Percentiles rank a stretch among this genome's conserved stretches.
Evolutionary conservation across 441 rosid genomes (phyloP).

Genomic region (Oxalis stricta): DNA sequence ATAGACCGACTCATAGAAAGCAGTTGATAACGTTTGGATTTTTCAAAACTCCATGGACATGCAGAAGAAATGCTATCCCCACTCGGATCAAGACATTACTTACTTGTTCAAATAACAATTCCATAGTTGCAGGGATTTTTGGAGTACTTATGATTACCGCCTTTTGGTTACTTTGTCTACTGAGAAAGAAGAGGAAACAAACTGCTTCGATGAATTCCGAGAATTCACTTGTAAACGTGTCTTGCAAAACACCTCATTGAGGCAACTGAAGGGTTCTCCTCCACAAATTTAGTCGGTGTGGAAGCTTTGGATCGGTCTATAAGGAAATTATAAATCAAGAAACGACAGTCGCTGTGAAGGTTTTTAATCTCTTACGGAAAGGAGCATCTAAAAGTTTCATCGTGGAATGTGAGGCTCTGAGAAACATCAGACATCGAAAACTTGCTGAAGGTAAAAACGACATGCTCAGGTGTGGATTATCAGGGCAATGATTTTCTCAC

Average conservation of each 20-base stretch:
- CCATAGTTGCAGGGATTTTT: neutral
- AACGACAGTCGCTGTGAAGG: conserved; percentile 10
- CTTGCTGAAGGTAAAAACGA: conserved; percentile 12
- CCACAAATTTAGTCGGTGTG: conserved; percentile 7
- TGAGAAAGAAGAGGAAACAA: neutral
- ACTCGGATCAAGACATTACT: too few relatives aligned
- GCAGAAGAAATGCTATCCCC: too few relatives aligned
- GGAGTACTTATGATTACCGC: neutral
- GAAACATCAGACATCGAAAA: conserved; percentile 15
- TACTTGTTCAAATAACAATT: too few relatives aligned
- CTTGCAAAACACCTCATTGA: neutral
- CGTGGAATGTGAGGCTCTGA: conserved; percentile 14
- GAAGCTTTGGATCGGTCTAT: conserved; percentile 7
- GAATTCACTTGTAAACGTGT: neutral
- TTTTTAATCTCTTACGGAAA: conserved; percentile 1
- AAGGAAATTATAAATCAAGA: conserved; percentile 4
- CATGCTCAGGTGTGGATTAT: conserved; percentile 10
- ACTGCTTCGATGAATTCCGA: neutral
- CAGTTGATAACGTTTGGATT: neutral
- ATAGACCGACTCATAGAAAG: neutral
- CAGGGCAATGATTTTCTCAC: conserved; percentile 11
- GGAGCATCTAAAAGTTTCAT: conserved; percentile 18
- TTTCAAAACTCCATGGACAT: too few relatives aligned
- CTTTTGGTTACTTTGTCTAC: neutral
- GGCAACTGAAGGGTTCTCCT: conserved; percentile 11